These are phyloP conservation scores for Vanrija sp. DNA, from an alignment of 1,284 basidiomycete species.

Conservation along the genomic window DNA sequence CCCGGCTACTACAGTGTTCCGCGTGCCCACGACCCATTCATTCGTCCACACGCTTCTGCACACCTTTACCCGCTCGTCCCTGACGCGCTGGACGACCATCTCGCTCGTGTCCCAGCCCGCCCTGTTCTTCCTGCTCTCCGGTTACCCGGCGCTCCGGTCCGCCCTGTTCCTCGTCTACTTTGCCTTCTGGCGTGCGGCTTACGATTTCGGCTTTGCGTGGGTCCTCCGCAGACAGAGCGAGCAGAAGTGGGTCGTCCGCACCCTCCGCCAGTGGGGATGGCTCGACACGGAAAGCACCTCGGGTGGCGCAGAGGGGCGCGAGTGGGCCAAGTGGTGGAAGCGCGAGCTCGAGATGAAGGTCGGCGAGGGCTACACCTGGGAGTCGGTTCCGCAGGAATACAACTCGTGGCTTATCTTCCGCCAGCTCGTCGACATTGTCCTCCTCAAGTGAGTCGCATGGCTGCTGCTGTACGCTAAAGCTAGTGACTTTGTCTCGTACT, in stretches of 20 bases:
- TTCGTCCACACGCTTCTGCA: conserved; percentile 87
- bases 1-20: conserved; percentile 65
- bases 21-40: conserved; percentile 91
- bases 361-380: conserved; percentile 86
- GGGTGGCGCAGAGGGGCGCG: conserved; percentile 56
- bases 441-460: conserved; percentile 70
- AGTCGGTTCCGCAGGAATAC: conserved; percentile 57
- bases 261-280: conserved; percentile 78
- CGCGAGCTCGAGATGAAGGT: conserved; percentile 86
- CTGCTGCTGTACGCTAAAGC: background rate
- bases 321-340: conserved; percentile 73
- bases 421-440: conserved; percentile 83
- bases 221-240: conserved; percentile 91
- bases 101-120: conserved; percentile 73
- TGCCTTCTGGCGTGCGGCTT: conserved; percentile 85
- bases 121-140: conserved; percentile 67
- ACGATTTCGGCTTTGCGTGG: conserved; percentile 91
- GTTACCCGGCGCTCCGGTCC: conserved; percentile 51
- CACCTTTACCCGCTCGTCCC: conserved; percentile 82
- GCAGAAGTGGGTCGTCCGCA: conserved; percentile 83
- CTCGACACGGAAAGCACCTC: conserved; percentile 59
- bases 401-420: conserved; percentile 52
- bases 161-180: conserved; percentile 57
- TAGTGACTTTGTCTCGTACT: conserved; percentile 92
- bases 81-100: conserved; percentile 81